These are phyloP conservation scores for Drechslerella coelobrocha DNA, from an alignment of 2,329 filamentous ascomycete genomes.

Conservation along the genomic window DNA sequence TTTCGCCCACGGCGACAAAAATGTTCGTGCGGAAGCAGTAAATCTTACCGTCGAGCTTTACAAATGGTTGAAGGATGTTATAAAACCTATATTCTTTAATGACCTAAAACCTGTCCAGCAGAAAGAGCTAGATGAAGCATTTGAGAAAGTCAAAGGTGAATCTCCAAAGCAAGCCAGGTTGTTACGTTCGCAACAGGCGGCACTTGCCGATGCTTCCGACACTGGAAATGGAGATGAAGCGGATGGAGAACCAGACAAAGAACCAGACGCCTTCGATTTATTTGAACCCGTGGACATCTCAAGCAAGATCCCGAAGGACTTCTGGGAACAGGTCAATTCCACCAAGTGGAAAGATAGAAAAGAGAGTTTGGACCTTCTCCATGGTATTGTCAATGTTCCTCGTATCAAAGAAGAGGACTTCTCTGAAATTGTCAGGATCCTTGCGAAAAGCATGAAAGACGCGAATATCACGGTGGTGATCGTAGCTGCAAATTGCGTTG, in stretches of 20 bases:
- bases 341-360: slow-evolving; percentile 99
- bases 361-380: slow-evolving; percentile 85
- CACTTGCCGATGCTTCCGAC: slow-evolving; percentile 72
- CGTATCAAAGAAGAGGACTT: slow-evolving; percentile 91
- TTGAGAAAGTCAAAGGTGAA: slow-evolving; percentile 90
- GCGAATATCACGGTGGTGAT: slow-evolving; percentile 95
- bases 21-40: slow-evolving; percentile 91
- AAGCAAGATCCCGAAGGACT: slow-evolving; percentile 79
- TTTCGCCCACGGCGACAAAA: slow-evolving; percentile 97
- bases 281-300: slow-evolving; percentile 87
- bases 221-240: slow-evolving; percentile 66
- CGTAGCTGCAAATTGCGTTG: slow-evolving; percentile 89
- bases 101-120: slow-evolving; percentile 96
- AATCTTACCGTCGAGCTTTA: slow-evolving; percentile 93
- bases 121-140: slow-evolving; percentile 88
- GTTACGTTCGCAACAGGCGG: slow-evolving; percentile 86
- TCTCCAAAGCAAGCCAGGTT: slow-evolving; percentile 89
- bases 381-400: slow-evolving; percentile 78
- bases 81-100: slow-evolving; percentile 97
- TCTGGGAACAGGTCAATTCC: slow-evolving; percentile 81
- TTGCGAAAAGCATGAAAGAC: slow-evolving; percentile 98
- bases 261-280: slow-evolving; percentile 80
- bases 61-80: slow-evolving; percentile 93
- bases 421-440: slow-evolving; percentile 77
- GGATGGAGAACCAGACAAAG: slow-evolving; percentile 68